Evolutionary conservation across 331 rosid species (phyloP).

Genomic region (Arachis monticola): DNA sequence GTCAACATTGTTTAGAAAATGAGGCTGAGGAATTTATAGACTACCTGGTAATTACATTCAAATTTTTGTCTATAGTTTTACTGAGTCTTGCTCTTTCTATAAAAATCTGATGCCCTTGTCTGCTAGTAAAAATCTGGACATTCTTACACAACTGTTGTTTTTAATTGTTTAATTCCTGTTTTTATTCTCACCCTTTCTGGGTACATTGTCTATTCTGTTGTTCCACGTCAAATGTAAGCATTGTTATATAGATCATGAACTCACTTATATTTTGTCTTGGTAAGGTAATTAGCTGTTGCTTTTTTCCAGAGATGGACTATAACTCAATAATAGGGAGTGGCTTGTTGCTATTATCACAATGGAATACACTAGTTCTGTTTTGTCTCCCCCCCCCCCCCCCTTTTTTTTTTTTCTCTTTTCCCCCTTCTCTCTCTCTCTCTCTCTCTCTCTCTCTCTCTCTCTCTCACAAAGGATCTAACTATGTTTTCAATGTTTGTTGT

Average conservation of each 20-base stretch:
- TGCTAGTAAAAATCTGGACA: conserved; percentile 6
- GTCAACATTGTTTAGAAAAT: conserved; percentile 23
- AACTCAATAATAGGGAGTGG: conserved; percentile 9
- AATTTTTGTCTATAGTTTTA: neutral
- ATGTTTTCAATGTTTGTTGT: conserved; percentile 31
- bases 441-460: too few relatives aligned
- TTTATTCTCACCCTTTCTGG: conserved; percentile 8
- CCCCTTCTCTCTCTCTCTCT: too few relatives aligned
- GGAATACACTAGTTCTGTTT: neutral
- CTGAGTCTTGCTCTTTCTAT: conserved; percentile 10
- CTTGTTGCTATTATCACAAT: conserved; percentile 13
- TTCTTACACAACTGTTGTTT: conserved; percentile 24
- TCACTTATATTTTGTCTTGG: conserved; percentile 26
- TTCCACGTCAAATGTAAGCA: conserved; percentile 5
- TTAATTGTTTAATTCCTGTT: conserved; percentile 19
- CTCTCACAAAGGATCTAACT: neutral
- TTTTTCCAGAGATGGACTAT: conserved; percentile 7
- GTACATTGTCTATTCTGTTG: neutral
- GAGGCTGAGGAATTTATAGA: conserved; percentile 14
- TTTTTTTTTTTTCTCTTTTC: too few relatives aligned
- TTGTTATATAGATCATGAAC: conserved; percentile 4
- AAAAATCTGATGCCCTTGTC: conserved; percentile 24
- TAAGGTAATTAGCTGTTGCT: conserved; percentile 3
- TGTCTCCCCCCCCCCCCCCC: too few relatives aligned
- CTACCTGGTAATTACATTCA: neutral